Evolutionary conservation across 768 basidiomycete species (phyloP).

Genomic region (Clitopilus hobsonii): DNA sequence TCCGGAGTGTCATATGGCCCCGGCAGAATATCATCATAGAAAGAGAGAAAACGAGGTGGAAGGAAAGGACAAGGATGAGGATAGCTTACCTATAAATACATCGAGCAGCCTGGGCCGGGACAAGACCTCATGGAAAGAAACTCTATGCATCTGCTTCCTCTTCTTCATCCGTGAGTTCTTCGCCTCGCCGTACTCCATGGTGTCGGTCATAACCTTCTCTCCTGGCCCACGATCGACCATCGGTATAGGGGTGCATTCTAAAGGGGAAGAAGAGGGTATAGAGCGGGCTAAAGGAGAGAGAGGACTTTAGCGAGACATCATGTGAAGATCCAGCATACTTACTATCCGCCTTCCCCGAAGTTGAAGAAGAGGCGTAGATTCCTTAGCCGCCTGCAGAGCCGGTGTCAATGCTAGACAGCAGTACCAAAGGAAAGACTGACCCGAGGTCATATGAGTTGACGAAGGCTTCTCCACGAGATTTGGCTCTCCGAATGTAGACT

Average conservation of each 20-base stretch:
- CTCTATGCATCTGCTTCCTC: conserved; percentile 38
- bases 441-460: conserved; percentile 92
- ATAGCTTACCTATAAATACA: too few species aligned
- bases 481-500: conserved; percentile 67
- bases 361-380: conserved; percentile 91
- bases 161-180: conserved; percentile 87
- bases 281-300: conserved; percentile 46
- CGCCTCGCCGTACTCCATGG: conserved; percentile 61
- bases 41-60: neutral
- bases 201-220: conserved; percentile 59
- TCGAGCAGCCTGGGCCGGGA: too few species aligned
- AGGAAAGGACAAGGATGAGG: too few species aligned
- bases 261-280: conserved; percentile 83
- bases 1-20: conserved; percentile 81
- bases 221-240: conserved; percentile 81
- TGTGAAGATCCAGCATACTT: conserved; percentile 26
- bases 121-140: too few species aligned
- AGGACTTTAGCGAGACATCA: neutral
- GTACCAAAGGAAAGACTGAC: conserved; percentile 30
- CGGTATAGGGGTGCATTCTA: conserved; percentile 73
- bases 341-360: conserved; percentile 77
- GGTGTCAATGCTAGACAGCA: too few species aligned
- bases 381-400: conserved; percentile 35
- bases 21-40: conserved; percentile 65
- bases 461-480: conserved; percentile 69